Evolutionary conservation across 257 asterid genomes (phyloP).

Genomic region (Ophiorrhiza pumila): DNA sequence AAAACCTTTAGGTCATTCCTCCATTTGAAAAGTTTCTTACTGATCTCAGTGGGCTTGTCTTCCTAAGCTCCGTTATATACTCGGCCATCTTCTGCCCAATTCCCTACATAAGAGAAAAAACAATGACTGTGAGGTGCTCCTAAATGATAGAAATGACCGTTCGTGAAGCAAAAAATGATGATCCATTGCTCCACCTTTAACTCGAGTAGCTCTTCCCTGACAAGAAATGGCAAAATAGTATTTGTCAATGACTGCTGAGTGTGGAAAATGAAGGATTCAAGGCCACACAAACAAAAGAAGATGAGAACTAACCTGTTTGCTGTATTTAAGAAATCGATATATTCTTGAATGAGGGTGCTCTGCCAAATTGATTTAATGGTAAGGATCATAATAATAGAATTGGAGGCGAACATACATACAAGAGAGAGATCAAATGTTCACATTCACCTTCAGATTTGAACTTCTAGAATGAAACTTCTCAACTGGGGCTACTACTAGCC

Average conservation of each 20-base stretch:
- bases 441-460: conserved; percentile 61
- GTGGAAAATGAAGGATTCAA: not conserved
- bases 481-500: conserved; percentile 60
- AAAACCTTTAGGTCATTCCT: not conserved
- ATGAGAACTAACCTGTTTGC: conserved; percentile 59
- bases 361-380: conserved; percentile 23
- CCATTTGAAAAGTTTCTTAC: conserved; percentile 38
- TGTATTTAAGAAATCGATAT: conserved; percentile 64
- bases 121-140: conserved; percentile 1
- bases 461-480: conserved; percentile 55
- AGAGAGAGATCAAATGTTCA: conserved; percentile 2
- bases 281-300: not conserved
- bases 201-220: conserved; percentile 71
- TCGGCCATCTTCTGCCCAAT: conserved; percentile 81
- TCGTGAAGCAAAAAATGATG: conserved; percentile 2
- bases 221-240: not conserved
- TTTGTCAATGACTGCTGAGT: not conserved
- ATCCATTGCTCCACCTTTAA: conserved; percentile 46
- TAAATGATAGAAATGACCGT: not conserved
- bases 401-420: not conserved
- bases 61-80: conserved; percentile 71
- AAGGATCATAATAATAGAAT: conserved; percentile 16
- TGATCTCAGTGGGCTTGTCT: conserved; percentile 62
- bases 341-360: conserved; percentile 72
- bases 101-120: conserved; percentile 45